Evolutionary conservation across 805 yeast species (phyloP).

Genomic region (Scheffersomyces amazonensis): DNA sequence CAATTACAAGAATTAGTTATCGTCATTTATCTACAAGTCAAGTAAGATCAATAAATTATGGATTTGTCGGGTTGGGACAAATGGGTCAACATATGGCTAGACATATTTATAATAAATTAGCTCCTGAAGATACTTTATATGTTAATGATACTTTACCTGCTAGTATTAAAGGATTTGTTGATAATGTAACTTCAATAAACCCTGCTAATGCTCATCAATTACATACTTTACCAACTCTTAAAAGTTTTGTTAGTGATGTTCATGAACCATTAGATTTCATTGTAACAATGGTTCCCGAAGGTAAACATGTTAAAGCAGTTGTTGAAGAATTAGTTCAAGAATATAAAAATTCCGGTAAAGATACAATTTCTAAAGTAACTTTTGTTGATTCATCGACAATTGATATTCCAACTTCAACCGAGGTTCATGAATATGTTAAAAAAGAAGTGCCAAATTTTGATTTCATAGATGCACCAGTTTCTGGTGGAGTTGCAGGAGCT

Average conservation of each 20-base stretch:
- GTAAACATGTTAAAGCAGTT: slow-evolving; percentile 44
- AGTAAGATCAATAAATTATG: slow-evolving; percentile 25
- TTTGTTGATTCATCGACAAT: slow-evolving; percentile 52
- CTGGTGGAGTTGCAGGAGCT: slow-evolving; percentile 57
- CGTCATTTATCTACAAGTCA: slow-evolving; percentile 10
- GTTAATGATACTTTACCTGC: slow-evolving; percentile 41
- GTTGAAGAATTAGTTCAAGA: slow-evolving; percentile 35
- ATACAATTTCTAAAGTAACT: slow-evolving; percentile 12
- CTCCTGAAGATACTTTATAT: slow-evolving; percentile 35
- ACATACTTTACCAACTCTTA: slow-evolving; percentile 15
- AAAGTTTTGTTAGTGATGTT: slow-evolving; percentile 26
- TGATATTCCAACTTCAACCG: slow-evolving; percentile 46
- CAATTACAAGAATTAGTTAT: slow-evolving; percentile 19
- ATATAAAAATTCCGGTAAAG: slow-evolving; percentile 16
- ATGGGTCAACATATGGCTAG: slow-evolving; percentile 58
- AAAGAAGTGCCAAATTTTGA: slow-evolving; percentile 31
- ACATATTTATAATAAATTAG: slow-evolving; percentile 41
- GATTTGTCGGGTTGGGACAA: slow-evolving; percentile 56
- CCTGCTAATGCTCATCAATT: slow-evolving; percentile 15
- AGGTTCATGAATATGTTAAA: slow-evolving; percentile 34
- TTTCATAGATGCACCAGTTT: slow-evolving; percentile 54
- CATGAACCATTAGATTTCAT: slow-evolving; percentile 37
- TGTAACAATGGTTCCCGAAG: slow-evolving; percentile 55
- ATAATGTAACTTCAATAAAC: slow-evolving; percentile 16
- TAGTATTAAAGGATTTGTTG: slow-evolving; percentile 22